phyloP scores from a whole-genome alignment of 2,329 filamentous ascomycete genomes.

The Pezicula neosporulosa region DNA sequence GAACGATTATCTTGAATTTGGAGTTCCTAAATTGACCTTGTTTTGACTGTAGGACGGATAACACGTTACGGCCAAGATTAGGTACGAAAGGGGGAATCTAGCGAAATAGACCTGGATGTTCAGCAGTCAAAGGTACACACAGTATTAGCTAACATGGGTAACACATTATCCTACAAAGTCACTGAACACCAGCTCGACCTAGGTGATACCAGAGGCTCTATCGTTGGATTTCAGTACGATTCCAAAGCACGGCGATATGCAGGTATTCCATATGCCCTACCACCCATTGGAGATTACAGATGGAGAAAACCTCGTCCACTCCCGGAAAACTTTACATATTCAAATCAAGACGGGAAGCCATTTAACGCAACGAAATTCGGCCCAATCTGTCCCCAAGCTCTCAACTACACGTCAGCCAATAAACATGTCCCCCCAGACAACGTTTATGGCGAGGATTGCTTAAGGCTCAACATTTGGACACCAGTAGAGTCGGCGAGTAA shows the following conservation, averaged over 20 bases:
- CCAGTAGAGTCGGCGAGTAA: constrained; percentile 24
- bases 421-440: constrained; percentile 15
- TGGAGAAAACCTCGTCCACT: constrained; percentile 27
- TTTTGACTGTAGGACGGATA: no score
- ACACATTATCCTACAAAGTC: constrained; percentile 24
- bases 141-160: constrained; percentile 17
- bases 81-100: no score
- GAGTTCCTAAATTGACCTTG: no score
- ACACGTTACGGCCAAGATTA: no score
- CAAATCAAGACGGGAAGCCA: constrained; percentile 18
- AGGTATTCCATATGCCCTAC: constrained; percentile 24
- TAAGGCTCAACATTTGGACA: constrained; percentile 46
- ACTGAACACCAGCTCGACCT: constrained; percentile 21
- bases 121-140: no score
- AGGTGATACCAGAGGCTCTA: constrained; percentile 21
- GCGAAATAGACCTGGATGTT: no score
- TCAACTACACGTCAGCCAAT: constrained; percentile 16
- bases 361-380: constrained; percentile 35
- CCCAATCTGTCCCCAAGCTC: constrained; percentile 36
- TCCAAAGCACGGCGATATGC: constrained; percentile 31
- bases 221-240: constrained; percentile 33
- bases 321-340: constrained; percentile 26
- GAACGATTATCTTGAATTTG: no score
- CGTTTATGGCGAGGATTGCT: constrained; percentile 42
- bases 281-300: constrained; percentile 18